These are phyloP conservation scores for Beta macrorhiza DNA, from an alignment of 179 eudicot species.

Conservation along the genomic window DNA sequence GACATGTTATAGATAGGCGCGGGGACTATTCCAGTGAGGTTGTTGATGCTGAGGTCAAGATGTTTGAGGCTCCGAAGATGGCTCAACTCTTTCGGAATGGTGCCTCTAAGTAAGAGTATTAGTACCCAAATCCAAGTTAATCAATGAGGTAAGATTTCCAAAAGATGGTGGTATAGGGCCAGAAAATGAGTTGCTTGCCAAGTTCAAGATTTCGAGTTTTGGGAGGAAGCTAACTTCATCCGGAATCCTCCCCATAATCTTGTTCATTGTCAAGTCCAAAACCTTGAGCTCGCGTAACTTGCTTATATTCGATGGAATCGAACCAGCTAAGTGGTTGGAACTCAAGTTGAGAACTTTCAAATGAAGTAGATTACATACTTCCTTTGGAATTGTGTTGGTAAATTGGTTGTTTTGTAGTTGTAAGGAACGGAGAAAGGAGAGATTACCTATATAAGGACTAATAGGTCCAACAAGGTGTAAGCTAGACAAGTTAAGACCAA, in stretches of 20 bases:
- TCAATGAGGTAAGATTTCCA: constrained; percentile 46
- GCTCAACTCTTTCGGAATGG: constrained; percentile 39
- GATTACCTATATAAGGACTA: constrained; percentile 53
- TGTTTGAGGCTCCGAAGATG: constrained; percentile 33
- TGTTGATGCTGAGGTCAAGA: constrained; percentile 54
- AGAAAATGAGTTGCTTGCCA: constrained; percentile 38
- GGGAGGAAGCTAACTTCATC: constrained; percentile 31
- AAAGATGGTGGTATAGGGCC: constrained; percentile 47
- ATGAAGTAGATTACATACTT: constrained; percentile 42
- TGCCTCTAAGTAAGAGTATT: constrained; percentile 30
- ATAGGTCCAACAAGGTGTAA: constrained; percentile 37
- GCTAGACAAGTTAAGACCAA: constrained; percentile 44
- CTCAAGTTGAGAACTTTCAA: constrained; percentile 44
- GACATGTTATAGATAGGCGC: constrained; percentile 56
- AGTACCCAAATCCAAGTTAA: constrained; percentile 45
- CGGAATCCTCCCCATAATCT: constrained; percentile 45
- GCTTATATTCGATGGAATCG: constrained; percentile 44
- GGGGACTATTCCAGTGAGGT: constrained; percentile 48
- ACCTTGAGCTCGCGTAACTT: constrained; percentile 34
- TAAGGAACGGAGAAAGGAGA: constrained; percentile 52
- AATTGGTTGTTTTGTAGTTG: constrained; percentile 52
- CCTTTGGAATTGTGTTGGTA: constrained; percentile 39
- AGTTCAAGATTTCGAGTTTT: constrained; percentile 43
- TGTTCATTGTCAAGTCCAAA: constrained; percentile 48
- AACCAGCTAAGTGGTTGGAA: constrained; percentile 40